Evolutionary conservation across 257 asterid genomes (phyloP), one percentile per base, ranked within the genome.

Genomic region (Hygrophila difformis): DNA sequence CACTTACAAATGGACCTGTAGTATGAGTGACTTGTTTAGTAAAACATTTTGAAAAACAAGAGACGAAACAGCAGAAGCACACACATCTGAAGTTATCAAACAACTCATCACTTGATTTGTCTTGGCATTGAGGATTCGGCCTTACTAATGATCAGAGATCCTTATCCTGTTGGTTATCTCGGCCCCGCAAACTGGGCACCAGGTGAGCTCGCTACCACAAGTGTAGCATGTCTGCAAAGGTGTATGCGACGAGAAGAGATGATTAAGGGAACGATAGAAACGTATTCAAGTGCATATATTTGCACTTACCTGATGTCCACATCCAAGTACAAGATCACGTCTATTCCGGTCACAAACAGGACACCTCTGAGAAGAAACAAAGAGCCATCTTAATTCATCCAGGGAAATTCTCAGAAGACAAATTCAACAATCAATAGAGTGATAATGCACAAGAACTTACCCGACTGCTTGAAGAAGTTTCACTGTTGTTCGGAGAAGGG

Each of bases 281-380:
- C 15, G 16, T 13, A 36, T 35, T 39, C 45, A 12, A 7, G 12
- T 12, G 37, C 12, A 14, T 8, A 15, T 36, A 18, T 39, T 31
- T 37, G 18, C 13, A 22, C 35, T 55, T 59, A 75, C 79, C 67
- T 53, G 79, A 71, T 75, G 84, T 6, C 79, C 84, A 15, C 84
- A 75, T 46, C 79, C 79, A 8, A 75, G 61, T 0, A 65, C 79
- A 39, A 68, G 59, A 43, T 75, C 59, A 18, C 64, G 52, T 53
- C 39, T 55, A 37, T 49, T 66, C 58, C 58, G 62, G 60, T 17
- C 19, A 63, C 84, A 75, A 44, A 68, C 70, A 0, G 84, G 77
- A 55, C 84, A 71, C 34, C 49, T 71, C 84, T 75, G 74, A 16
- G n/a, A 16, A 56, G 37, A 40, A 3, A 39, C 12, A 29, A 5